Percentiles rank a stretch among this genome's conserved stretches.
phyloP scores from a whole-genome alignment of 2,329 filamentous ascomycete species.

The Cordyceps cicadae region DNA sequence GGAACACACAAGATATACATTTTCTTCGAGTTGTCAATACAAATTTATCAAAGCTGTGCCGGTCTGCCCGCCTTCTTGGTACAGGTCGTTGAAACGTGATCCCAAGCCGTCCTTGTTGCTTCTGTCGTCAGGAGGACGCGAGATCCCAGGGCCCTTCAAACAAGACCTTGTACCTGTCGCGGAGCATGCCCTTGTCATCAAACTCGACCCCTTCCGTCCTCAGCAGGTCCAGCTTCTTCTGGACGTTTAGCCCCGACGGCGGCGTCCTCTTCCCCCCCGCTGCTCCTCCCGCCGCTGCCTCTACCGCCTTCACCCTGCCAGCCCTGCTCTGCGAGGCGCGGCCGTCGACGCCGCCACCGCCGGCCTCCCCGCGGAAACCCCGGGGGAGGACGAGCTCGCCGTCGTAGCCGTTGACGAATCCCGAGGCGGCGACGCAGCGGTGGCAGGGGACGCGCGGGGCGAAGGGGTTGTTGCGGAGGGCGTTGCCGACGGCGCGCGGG shows the following conservation, averaged over 20 bases:
- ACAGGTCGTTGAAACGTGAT: not conserved
- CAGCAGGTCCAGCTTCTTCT: slow-evolving; percentile 8
- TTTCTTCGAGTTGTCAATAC: not conserved
- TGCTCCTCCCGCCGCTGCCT: not conserved
- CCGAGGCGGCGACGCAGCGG: slow-evolving; percentile 11
- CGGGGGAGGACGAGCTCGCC: slow-evolving; percentile 6
- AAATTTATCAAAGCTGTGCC: not conserved
- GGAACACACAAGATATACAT: not conserved
- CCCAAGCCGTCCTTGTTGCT: not conserved
- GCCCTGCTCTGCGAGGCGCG: slow-evolving; percentile 10
- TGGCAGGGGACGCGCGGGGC: slow-evolving; percentile 12
- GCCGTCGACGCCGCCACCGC: not conserved
- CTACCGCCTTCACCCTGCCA: not conserved
- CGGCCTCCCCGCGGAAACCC: not conserved
- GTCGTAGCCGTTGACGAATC: slow-evolving; percentile 12
- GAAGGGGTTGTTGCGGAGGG: slow-evolving; percentile 11
- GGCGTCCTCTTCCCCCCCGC: not conserved
- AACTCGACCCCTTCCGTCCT: slow-evolving; percentile 5
- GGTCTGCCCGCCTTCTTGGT: not conserved
- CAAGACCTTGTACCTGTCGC: slow-evolving; percentile 6
- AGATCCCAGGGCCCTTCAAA: slow-evolving; percentile 11
- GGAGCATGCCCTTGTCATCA: slow-evolving; percentile 10
- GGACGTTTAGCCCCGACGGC: slow-evolving; percentile 11
- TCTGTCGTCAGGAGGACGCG: not conserved
- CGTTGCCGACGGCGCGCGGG: slow-evolving; percentile 13